A percentile compares a stretch with the other conserved stretches of the same genome.
phyloP scores from a whole-genome alignment of 2,329 filamentous ascomycete species.

The Coniochaeta prunicola region DNA sequence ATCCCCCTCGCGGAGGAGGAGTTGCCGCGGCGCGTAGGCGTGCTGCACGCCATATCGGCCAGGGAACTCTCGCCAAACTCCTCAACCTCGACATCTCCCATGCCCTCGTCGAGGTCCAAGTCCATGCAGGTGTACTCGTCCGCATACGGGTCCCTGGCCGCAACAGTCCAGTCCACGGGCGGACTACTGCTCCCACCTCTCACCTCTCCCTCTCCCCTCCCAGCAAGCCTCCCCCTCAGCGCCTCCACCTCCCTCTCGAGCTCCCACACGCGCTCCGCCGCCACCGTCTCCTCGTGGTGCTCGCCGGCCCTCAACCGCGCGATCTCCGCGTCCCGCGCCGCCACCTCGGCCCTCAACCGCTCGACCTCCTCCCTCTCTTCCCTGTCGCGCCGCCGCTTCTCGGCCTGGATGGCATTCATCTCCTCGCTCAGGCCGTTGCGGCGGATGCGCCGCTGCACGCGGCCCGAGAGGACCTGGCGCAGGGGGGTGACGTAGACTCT shows the following conservation, averaged over 20 bases:
- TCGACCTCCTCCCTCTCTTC: constrained; percentile 39
- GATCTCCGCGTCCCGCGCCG: constrained; percentile 44
- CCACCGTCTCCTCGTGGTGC: constrained; percentile 36
- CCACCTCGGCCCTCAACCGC: constrained; percentile 39
- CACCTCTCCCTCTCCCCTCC: constrained; percentile 5
- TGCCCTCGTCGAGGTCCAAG: constrained; percentile 26
- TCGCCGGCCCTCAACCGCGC: constrained; percentile 26
- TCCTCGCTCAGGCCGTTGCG: constrained; percentile 52
- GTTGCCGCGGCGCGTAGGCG: constrained; percentile 35
- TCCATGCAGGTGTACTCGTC: constrained; percentile 28
- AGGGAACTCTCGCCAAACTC: constrained; percentile 43
- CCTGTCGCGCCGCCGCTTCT: constrained; percentile 32
- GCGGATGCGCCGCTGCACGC: constrained; percentile 48
- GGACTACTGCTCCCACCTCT: constrained; percentile 15
- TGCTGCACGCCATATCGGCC: constrained; percentile 43
- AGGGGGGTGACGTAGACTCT: constrained; percentile 32
- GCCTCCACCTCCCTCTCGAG: constrained; percentile 26
- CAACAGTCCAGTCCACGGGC: constrained; percentile 46
- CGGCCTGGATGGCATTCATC: constrained; percentile 43
- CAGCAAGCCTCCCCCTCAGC: constrained; percentile 22
- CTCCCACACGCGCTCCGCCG: constrained; percentile 29
- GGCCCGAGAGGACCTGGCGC: constrained; percentile 48
- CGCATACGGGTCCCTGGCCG: constrained; percentile 38
- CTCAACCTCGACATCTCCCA: constrained; percentile 26
- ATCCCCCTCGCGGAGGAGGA: constrained; percentile 29